Evolutionary conservation across 2,329 filamentous ascomycete species (phyloP), one percentile per base, ranked within the genome.

Genomic region (Neofusicoccum parvum): DNA sequence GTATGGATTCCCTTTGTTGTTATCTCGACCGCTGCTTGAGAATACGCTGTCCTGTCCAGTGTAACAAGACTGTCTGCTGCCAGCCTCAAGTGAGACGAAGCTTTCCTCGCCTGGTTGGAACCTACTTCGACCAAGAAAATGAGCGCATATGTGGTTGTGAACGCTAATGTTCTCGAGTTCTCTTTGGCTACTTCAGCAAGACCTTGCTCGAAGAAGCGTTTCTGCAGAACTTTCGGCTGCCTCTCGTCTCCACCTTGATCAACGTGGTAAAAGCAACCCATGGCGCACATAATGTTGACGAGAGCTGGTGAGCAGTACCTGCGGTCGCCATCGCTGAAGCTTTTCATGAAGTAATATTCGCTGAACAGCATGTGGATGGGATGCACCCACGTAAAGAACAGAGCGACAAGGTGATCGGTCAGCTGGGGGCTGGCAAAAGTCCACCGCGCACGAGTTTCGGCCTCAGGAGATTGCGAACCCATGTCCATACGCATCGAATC

Each of bases 341-440:
- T 69, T 7, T 62, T 32, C 65, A 70, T 68, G 62, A 74, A 74
- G 32, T 71, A 68, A 17, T 65, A 41, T 54, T 74, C 72, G 59
- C 70, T 72, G 68, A 74, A 74, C 23, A 74, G 66, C 71, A 74
- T 74, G 50, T 74, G 72, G 3, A 70, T 69, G 12, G 72, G 72
- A 62, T 74, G 72, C 10, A 74, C 67, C 72, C 72, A 74, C 39
- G 72, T 69, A 43, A 74, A 73, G 62, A 72, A 74, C 10, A 74
- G 67, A 3, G 69, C 69, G 62, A 74, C 68, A 20, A 74, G 67
- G 51, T 74, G 72, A 32, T 72, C 67, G 10, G 70, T 63, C 17
- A 72, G 66, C 15, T 50, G 67, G 27, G 68, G 66, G 63, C 68
- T 69, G n/a, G 51, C 45, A 11, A 58, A 67, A 12, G 72, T 74